Evolutionary conservation across 495 filamentous ascomycete species (phyloP), one percentile per base, ranked within the genome.

Genomic region (Penicillium canariense): DNA sequence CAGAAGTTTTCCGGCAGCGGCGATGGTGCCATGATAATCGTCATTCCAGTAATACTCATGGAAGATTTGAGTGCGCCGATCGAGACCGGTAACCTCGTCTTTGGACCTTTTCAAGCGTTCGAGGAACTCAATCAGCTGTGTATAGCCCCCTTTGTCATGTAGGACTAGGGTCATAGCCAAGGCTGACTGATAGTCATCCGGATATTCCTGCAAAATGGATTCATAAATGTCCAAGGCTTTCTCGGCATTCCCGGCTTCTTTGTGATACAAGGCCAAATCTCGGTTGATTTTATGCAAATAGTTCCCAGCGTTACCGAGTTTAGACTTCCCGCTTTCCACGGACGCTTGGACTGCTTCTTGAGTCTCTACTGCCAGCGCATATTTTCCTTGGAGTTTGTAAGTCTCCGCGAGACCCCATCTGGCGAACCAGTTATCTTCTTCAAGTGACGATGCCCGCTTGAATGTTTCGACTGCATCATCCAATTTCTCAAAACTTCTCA

Each of bases 401-500:
- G 23, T 44, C 15, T 39, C 17, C 4, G 60, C 50, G 5, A 63
- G 45, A 3, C 60, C 56, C 50, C 48, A 56, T 30, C 51, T 44
- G 4, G 52, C 43, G 26, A 54, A 7, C 56, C 56, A 63, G n/a
- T 56, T 63, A 7, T 63, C 47, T 7, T 42, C 23, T 3, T 32
- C 31, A 6, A 63, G 50, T 0, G 52, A 40, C 2, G 53, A 56
- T 1, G 60, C 28, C 2, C 52, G 34, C 26, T 60, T 60, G 42
- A 63, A 63, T 36, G 50, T 28, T 45, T 60, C 46, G 17, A 54
- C 54, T 4, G 60, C 53, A 23, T 60, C 56, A n/a, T 31, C 12
- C 14, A 38, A 42, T 22, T 53, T 50, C 4, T 3, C 20, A 32
- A 28, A 50, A n/a, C 51, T 34, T 23, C 39, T 31, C 7, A 59